phyloP scores from a whole-genome alignment of 1,139 yeast species.

The Magnusiomyces tetraspermus region DNA sequence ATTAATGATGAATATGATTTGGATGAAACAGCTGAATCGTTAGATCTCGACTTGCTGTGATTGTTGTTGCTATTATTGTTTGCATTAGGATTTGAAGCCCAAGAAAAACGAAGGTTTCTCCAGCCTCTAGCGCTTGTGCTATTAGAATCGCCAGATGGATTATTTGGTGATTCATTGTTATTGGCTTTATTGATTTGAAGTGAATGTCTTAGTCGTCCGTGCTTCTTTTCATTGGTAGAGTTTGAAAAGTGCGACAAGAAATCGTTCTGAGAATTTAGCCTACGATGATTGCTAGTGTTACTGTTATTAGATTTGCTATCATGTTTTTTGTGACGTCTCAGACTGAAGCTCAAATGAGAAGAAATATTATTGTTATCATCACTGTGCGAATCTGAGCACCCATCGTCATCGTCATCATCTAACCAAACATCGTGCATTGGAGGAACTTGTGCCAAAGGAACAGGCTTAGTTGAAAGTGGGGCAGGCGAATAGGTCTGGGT shows the following conservation, averaged over 20 bases:
- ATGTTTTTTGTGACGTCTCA: neutral
- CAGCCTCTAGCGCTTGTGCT: neutral
- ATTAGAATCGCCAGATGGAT: neutral
- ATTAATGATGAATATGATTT: conserved; percentile 8
- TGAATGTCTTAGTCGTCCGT: neutral
- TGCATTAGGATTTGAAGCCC: neutral
- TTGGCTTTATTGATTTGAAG: neutral
- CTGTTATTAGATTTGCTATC: neutral
- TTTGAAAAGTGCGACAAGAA: neutral
- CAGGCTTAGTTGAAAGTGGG: neutral
- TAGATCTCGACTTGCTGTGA: neutral
- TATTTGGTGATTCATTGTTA: neutral
- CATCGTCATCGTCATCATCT: conserved; percentile 13
- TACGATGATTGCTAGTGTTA: neutral
- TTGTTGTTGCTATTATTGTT: neutral
- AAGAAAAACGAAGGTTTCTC: neutral
- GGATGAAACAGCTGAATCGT: neutral
- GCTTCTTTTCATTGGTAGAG: neutral
- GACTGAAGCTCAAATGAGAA: neutral
- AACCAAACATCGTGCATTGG: conserved; percentile 13
- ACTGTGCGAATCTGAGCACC: neutral
- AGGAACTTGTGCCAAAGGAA: conserved; percentile 6
- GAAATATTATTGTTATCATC: neutral
- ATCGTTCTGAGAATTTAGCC: neutral
- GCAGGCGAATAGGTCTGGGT: conserved; percentile 1